These are phyloP conservation scores for Botrytis squamosa DNA, from an alignment of 2,329 filamentous ascomycete genomes.

Conservation along the genomic window DNA sequence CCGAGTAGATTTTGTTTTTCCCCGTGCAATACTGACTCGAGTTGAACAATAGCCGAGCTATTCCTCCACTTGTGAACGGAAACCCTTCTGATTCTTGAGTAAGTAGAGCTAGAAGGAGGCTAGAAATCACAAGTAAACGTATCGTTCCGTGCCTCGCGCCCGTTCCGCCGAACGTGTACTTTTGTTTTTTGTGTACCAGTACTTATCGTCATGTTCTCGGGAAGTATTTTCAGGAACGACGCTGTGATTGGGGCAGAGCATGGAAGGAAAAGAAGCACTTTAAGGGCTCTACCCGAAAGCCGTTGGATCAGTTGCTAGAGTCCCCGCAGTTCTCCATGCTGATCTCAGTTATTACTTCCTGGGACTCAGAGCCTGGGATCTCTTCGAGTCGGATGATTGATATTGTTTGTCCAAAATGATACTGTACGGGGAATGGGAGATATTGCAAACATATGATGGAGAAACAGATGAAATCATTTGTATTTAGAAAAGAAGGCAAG, in stretches of 20 bases:
- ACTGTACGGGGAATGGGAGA: not conserved
- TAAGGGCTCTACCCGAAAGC: not conserved
- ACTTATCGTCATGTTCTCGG: not conserved
- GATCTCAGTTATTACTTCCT: not conserved
- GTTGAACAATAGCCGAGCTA: not conserved
- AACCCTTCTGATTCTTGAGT: not conserved
- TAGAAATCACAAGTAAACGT: not conserved
- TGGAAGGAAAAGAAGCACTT: not conserved
- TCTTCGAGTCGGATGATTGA: not conserved
- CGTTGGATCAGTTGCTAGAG: not conserved
- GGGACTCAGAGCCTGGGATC: not conserved
- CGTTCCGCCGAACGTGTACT: not conserved
- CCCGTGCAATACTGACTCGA: not conserved
- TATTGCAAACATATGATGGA: not conserved
- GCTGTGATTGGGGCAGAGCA: not conserved
- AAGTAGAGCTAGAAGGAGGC: not conserved
- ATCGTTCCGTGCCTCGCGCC: conserved; percentile 2
- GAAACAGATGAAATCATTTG: not conserved
- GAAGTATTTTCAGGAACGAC: not conserved
- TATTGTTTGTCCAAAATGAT: not conserved
- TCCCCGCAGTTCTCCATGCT: conserved; percentile 10
- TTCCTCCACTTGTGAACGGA: not conserved
- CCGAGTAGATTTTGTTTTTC: not conserved
- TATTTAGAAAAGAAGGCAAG: not conserved
- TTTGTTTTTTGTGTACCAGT: not conserved